phyloP scores from a whole-genome alignment of 257 asterid genomes.

The Anisodus acutangulus region DNA sequence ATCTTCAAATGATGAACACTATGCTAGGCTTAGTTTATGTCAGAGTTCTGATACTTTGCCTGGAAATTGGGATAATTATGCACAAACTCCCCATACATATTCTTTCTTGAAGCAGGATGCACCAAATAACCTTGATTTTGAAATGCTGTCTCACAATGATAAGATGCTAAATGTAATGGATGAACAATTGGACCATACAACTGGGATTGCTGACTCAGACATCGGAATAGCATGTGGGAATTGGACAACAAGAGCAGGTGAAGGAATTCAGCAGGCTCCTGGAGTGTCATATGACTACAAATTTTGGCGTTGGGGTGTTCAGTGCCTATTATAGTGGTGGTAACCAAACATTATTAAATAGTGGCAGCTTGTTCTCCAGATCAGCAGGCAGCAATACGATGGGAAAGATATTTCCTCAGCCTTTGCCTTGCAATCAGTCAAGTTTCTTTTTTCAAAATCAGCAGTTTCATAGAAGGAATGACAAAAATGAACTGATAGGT shows the following conservation, averaged over 20 bases:
- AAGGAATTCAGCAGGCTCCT: slow-evolving; percentile 30
- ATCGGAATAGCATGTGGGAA: slow-evolving; percentile 35
- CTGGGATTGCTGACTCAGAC: slow-evolving; percentile 28
- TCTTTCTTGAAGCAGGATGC: slow-evolving; percentile 21
- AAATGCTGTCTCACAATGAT: slow-evolving; percentile 32
- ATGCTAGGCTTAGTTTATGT: slow-evolving; percentile 46
- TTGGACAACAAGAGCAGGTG: slow-evolving; percentile 37
- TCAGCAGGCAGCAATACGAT: neutral
- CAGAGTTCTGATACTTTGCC: slow-evolving; percentile 41
- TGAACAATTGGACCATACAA: slow-evolving; percentile 34
- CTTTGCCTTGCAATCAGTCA: slow-evolving; percentile 31
- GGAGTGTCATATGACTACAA: slow-evolving; percentile 5
- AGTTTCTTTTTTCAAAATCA: slow-evolving; percentile 34
- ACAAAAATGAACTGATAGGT: slow-evolving; percentile 37
- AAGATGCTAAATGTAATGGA: slow-evolving; percentile 35
- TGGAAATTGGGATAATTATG: slow-evolving; percentile 39
- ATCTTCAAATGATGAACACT: slow-evolving; percentile 41
- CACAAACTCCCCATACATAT: slow-evolving; percentile 35
- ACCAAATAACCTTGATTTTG: slow-evolving; percentile 42
- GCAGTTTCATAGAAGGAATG: slow-evolving; percentile 30
- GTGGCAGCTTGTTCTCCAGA: slow-evolving; percentile 34
- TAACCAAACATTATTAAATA: slow-evolving; percentile 33
- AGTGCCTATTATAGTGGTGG: slow-evolving; percentile 34
- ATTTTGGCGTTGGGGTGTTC: slow-evolving; percentile 28
- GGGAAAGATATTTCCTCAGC: slow-evolving; percentile 29